Percentiles rank a stretch among this genome's conserved stretches.
phyloP scores from a whole-genome alignment of 2,329 filamentous ascomycete genomes.

The Neonectria ditissima region DNA sequence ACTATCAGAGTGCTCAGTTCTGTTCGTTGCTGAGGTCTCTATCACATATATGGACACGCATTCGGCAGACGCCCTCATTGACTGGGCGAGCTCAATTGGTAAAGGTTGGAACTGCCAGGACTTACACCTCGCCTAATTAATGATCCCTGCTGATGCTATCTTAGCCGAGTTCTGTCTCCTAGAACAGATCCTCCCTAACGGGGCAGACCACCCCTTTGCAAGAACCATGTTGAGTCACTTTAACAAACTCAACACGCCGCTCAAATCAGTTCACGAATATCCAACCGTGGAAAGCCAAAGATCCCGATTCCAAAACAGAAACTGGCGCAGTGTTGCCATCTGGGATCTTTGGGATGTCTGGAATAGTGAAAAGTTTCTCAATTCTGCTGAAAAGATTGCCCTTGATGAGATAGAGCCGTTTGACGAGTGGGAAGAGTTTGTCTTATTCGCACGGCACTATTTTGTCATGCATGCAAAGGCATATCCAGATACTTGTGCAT shows the following conservation, averaged over 20 bases:
- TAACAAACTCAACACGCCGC: slow-evolving; percentile 80
- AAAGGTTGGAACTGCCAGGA: slow-evolving; percentile 65
- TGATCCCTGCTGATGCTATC: slow-evolving; percentile 31
- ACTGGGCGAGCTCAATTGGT: slow-evolving; percentile 79
- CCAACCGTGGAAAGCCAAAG: slow-evolving; percentile 74
- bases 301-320: slow-evolving; percentile 73
- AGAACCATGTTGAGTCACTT: slow-evolving; percentile 88
- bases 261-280: slow-evolving; percentile 80
- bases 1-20: slow-evolving; percentile 68
- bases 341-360: slow-evolving; percentile 86
- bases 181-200: slow-evolving; percentile 87
- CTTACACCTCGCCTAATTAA: not conserved
- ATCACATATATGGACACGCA: slow-evolving; percentile 87
- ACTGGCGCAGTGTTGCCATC: slow-evolving; percentile 73
- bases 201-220: slow-evolving; percentile 83
- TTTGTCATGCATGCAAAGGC: slow-evolving; percentile 75
- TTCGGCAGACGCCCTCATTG: slow-evolving; percentile 78
- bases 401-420: slow-evolving; percentile 84
- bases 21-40: slow-evolving; percentile 91
- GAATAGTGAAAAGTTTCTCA: slow-evolving; percentile 76
- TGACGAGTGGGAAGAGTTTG: slow-evolving; percentile 97
- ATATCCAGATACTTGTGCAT: slow-evolving; percentile 8
- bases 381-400: slow-evolving; percentile 65
- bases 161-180: slow-evolving; percentile 81
- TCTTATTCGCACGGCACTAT: slow-evolving; percentile 86